Conservation (phyloP, 2,329 filamentous ascomycete genomes). For the Ceratocystis diversiconidia region DNA sequence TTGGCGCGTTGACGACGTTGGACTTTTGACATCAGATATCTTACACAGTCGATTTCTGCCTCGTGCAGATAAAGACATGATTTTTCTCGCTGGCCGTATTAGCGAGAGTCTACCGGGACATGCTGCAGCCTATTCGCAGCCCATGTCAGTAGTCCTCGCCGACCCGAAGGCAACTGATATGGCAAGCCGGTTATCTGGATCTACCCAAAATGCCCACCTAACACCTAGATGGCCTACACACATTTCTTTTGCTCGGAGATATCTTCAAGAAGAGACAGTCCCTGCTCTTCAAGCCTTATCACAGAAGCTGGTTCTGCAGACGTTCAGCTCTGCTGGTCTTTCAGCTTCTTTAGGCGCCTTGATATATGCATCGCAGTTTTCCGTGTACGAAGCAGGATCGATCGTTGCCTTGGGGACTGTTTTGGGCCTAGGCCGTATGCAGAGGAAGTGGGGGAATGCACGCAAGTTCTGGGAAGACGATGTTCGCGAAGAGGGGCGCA, state of each 20-base stretch:
- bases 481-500: constrained; percentile 52
- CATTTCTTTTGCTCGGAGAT: constrained; percentile 56
- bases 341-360: constrained; percentile 41
- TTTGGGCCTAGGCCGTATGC: constrained; percentile 44
- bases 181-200: neutral
- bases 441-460: constrained; percentile 48
- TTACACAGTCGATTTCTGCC: constrained; percentile 63
- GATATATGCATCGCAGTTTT: constrained; percentile 41
- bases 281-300: constrained; percentile 58
- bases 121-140: constrained; percentile 26
- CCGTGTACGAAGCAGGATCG: constrained; percentile 48
- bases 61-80: constrained; percentile 63
- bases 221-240: constrained; percentile 52
- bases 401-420: constrained; percentile 47
- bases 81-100: constrained; percentile 69
- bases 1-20: constrained; percentile 86
- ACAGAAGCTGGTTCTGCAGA: constrained; percentile 61
- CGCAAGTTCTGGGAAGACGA: constrained; percentile 50
- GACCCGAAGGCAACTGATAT: neutral
- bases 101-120: constrained; percentile 31
- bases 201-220: neutral
- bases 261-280: constrained; percentile 51
- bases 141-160: constrained; percentile 21
- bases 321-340: constrained; percentile 55
- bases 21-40: constrained; percentile 67